A percentile compares a stretch with the other conserved stretches of the same genome.
phyloP scores from a whole-genome alignment of 345 rosid genomes.

The Punica granatum region DNA sequence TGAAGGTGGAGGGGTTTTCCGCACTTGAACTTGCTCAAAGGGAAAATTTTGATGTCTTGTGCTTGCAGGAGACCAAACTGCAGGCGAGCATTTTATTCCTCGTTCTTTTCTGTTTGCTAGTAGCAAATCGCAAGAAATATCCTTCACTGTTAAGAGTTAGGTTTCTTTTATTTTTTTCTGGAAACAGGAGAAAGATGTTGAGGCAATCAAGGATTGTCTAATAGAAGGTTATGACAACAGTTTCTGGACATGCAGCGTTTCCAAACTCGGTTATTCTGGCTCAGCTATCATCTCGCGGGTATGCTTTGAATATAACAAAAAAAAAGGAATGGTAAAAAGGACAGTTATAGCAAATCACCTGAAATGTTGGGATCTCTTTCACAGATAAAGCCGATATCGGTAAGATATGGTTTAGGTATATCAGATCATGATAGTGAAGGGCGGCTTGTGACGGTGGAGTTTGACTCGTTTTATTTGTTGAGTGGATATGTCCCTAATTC shows the following conservation, averaged over 20 bases:
- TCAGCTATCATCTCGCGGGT: constrained; percentile 93
- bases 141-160: neutral
- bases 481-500: constrained; percentile 83
- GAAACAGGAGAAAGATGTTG: constrained; percentile 77
- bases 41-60: constrained; percentile 76
- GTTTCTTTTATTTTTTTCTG: neutral
- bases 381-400: constrained; percentile 87
- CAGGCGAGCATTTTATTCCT: constrained; percentile 39
- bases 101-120: neutral
- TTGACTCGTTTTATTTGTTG: constrained; percentile 71
- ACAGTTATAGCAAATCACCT: neutral
- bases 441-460: constrained; percentile 79
- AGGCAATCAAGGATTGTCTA: constrained; percentile 51
- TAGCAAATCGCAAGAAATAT: neutral
- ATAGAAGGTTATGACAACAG: constrained; percentile 69
- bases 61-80: constrained; percentile 93
- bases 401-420: constrained; percentile 66
- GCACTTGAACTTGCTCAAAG: constrained; percentile 72
- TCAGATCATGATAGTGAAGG: constrained; percentile 86
- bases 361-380: neutral
- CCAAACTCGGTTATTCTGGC: constrained; percentile 96
- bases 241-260: constrained; percentile 85
- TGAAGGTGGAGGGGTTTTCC: constrained; percentile 65
- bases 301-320: constrained; percentile 12
- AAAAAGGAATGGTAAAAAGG: neutral